These are phyloP conservation scores for Dactylonectria estremocensis DNA, from an alignment of 2,329 filamentous ascomycete species.

Conservation along the genomic window DNA sequence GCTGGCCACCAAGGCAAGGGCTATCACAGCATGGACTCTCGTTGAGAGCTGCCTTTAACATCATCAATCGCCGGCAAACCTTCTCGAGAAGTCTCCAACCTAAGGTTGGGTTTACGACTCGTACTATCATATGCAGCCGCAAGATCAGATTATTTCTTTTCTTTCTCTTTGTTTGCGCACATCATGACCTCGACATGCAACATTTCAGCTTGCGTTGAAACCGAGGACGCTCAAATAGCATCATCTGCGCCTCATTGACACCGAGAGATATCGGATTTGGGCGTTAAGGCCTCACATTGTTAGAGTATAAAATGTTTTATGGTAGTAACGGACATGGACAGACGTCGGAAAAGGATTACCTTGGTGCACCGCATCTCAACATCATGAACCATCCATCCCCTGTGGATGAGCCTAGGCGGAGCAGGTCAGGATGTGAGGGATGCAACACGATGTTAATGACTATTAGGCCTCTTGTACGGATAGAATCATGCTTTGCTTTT, in stretches of 20 bases:
- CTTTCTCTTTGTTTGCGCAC: not conserved
- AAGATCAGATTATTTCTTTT: not conserved
- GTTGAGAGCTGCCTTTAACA: conserved; percentile 26
- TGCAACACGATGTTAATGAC: conserved; percentile 16
- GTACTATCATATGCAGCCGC: conserved; percentile 29
- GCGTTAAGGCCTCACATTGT: conserved; percentile 22
- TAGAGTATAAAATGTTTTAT: conserved; percentile 45
- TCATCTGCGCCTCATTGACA: not conserved
- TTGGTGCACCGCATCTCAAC: conserved; percentile 1
- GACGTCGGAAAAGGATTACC: conserved; percentile 25
- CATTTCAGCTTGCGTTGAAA: conserved; percentile 4
- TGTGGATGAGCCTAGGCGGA: not conserved
- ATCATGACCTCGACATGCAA: not conserved
- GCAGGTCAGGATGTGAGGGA: not conserved
- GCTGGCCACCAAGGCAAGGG: conserved; percentile 36
- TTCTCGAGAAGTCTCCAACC: conserved; percentile 48
- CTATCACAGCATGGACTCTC: conserved; percentile 32
- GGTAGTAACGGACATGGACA: conserved; percentile 42
- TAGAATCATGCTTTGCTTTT: conserved; percentile 20
- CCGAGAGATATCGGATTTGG: not conserved
- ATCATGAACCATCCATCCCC: not conserved
- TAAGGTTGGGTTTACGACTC: conserved; percentile 53
- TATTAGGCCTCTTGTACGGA: conserved; percentile 20
- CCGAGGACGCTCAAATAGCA: not conserved
- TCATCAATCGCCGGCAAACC: not conserved